Evolutionary conservation across 306 rosid genomes (phyloP), one percentile per base, ranked within the genome.

Genomic region (Glycyrrhiza uralensis): DNA sequence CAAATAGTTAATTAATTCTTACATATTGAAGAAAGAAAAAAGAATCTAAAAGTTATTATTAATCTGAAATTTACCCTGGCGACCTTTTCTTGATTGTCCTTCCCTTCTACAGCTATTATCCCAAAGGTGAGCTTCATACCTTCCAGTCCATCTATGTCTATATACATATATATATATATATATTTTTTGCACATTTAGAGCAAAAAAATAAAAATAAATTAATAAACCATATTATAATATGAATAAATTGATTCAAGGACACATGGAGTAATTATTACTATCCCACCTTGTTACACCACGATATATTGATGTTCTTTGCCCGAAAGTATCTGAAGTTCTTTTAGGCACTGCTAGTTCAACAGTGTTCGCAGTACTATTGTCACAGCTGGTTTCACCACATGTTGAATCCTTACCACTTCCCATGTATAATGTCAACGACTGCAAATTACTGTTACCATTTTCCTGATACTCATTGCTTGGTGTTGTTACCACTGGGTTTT

Each of bases 51-150:
- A 42, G 39, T 5, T 28, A 15, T 5, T 28, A 15, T 8, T 50
- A 3, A 32, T 22, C 14, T 9, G 39, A 69, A 35, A 4, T 30
- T 51, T 70, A 95, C 99, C 99, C 91, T 95, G 99, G 60, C 99
- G 91, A 46, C 99, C 99, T 82, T 95, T 95, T 66, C 99, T 90
- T 24, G 99, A 95, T 84, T 95, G 99, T 2, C 99, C 99, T 83
- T 95, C 99, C 84, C 99, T 91, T 85, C 99, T 85, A 64, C 99
- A 95, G 54, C 97, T 95, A 63, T 95, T 95, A 70, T 95, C 99
- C 97, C 99, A 95, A 50, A 95, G 91, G 67, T 95, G 99, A 78
- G 99, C 99, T 70, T 95, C 99, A 78, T 95, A 95, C 63, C 99
- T 87, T 33, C 97, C 99, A 1, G 99, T 95, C 99, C 99, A 95